phyloP scores from a whole-genome alignment of 805 yeast species.

The Nakazawaea ernobii region DNA sequence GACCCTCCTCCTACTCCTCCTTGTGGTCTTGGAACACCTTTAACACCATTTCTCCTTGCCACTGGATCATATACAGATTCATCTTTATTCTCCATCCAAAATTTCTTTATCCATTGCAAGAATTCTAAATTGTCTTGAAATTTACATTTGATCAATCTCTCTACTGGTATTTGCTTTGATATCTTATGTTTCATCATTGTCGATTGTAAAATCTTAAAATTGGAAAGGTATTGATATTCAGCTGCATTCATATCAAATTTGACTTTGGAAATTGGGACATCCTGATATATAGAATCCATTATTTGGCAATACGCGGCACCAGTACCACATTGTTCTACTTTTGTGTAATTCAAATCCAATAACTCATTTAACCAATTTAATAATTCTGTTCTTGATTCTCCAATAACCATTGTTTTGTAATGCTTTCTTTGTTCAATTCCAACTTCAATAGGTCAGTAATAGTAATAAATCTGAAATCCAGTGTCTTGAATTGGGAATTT shows the following conservation, averaged over 20 bases:
- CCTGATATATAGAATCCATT: conserved; percentile 78
- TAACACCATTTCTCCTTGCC: conserved; percentile 41
- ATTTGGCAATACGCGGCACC: conserved; percentile 96
- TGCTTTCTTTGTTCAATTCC: not conserved
- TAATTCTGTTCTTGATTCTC: conserved; percentile 80
- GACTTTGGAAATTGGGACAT: conserved; percentile 75
- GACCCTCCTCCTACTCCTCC: not conserved
- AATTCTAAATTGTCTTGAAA: conserved; percentile 94
- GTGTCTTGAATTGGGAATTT: too few relatives aligned
- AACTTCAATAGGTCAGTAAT: too few relatives aligned
- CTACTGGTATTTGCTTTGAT: conserved; percentile 74
- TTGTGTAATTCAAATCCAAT: conserved; percentile 57
- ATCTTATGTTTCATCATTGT: conserved; percentile 69
- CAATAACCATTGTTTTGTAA: conserved; percentile 24
- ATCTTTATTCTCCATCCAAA: conserved; percentile 73
- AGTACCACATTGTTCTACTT: conserved; percentile 90
- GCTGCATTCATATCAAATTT: conserved; percentile 55
- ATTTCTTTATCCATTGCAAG: conserved; percentile 83
- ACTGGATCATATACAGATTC: conserved; percentile 68
- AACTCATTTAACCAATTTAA: conserved; percentile 79
- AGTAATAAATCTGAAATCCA: too few relatives aligned
- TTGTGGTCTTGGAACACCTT: conserved; percentile 1
- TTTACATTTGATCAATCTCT: conserved; percentile 74
- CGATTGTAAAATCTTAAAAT: conserved; percentile 82
- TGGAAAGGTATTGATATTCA: conserved; percentile 73